These are phyloP conservation scores for Yamadazyma aaseri DNA, from an alignment of 1,139 yeast species.

Conservation along the genomic window DNA sequence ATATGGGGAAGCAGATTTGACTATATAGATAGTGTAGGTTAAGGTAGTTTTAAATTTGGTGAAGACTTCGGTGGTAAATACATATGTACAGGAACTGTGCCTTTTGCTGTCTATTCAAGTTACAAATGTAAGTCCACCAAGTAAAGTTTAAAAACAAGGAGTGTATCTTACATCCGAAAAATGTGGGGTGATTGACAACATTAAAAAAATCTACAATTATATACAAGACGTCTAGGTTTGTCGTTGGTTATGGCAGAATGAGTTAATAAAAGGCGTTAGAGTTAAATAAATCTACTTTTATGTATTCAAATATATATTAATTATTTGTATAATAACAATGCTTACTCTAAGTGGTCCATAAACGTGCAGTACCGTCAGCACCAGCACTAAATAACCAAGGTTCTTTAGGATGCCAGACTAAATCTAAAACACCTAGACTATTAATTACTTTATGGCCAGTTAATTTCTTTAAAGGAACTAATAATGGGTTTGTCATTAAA, in stretches of 20 bases:
- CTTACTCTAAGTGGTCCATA: constrained; percentile 77
- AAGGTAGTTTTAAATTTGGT: constrained; percentile 35
- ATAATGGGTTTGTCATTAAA: constrained; percentile 88
- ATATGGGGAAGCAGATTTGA: constrained; percentile 42
- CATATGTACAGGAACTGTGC: constrained; percentile 38
- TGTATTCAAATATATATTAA: constrained; percentile 6
- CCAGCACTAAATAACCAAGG: constrained; percentile 99
- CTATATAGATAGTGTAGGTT: constrained; percentile 34
- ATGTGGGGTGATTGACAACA: constrained; percentile 46
- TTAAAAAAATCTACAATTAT: too few species aligned
- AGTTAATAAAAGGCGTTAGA: too few species aligned
- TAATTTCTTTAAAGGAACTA: constrained; percentile 93
- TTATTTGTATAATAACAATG: not conserved
- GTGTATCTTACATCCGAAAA: constrained; percentile 39
- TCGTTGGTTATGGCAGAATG: too few species aligned
- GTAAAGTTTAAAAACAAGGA: constrained; percentile 43
- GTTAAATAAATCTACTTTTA: constrained; percentile 1
- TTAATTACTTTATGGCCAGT: constrained; percentile 84
- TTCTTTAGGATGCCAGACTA: constrained; percentile 96
- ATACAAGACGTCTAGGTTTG: too few species aligned
- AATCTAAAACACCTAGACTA: constrained; percentile 85
- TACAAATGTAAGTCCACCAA: constrained; percentile 26
- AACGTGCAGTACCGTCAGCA: constrained; percentile 93
- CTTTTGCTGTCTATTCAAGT: constrained; percentile 22
- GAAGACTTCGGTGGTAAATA: constrained; percentile 39